Percentiles rank a stretch among this genome's conserved stretches.
phyloP scores from a whole-genome alignment of 2,329 filamentous ascomycete species.

The Atkinsonella hypoxylon region DNA sequence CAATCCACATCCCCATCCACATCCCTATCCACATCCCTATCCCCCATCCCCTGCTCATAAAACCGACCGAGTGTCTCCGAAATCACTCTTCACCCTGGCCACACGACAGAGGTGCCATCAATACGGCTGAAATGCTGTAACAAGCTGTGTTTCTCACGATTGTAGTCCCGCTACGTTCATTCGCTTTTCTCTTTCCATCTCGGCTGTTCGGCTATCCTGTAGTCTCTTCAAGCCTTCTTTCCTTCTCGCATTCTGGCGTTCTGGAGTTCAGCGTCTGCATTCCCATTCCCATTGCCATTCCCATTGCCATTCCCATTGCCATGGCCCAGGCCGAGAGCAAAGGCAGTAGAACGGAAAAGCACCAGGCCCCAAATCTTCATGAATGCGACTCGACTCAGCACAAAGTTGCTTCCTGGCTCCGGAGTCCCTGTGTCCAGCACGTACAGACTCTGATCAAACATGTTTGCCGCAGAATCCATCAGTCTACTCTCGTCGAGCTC shows the following conservation, averaged over 20 bases:
- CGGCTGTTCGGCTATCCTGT: no score
- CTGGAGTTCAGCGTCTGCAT: neutral
- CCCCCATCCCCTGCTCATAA: no score
- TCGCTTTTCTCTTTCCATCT: neutral
- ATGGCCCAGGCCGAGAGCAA: constrained; percentile 5
- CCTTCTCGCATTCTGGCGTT: neutral
- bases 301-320: neutral
- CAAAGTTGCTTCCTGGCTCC: neutral
- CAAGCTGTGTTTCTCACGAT: neutral
- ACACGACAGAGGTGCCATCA: neutral
- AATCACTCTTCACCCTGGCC: neutral
- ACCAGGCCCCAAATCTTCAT: neutral
- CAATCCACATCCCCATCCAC: no score
- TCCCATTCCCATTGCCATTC: neutral
- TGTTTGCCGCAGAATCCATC: constrained; percentile 18
- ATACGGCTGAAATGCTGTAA: neutral
- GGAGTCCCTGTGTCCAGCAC: neutral
- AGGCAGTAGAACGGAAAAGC: constrained; percentile 4
- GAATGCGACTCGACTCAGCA: neutral
- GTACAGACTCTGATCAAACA: constrained; percentile 9
- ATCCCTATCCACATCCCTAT: no score
- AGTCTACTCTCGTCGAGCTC: constrained; percentile 30
- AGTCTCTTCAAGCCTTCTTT: constrained; percentile 11
- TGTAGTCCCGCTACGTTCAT: neutral
- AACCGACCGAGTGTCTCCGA: neutral